Evolutionary conservation across 2,329 filamentous ascomycete genomes (phyloP).

Genomic region (Aureobasidium zeae): DNA sequence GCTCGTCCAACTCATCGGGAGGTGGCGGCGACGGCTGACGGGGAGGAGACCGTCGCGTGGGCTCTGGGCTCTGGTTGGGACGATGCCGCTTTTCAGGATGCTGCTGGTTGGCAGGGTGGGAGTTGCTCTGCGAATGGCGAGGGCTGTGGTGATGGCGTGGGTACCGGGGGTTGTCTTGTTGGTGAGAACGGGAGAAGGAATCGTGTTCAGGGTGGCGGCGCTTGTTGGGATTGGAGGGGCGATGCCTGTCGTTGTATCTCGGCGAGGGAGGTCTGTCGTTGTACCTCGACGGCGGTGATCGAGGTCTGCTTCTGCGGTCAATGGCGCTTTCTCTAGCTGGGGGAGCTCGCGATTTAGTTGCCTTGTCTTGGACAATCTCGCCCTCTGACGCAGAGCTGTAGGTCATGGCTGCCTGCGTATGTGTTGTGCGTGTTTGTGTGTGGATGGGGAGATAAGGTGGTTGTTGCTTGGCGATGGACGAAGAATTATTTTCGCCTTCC

Average conservation of each 20-base stretch:
- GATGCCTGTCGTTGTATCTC: constrained; percentile 41
- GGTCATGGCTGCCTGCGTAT: constrained; percentile 28
- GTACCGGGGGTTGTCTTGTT: constrained; percentile 41
- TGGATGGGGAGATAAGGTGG: not conserved
- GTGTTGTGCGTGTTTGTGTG: not conserved
- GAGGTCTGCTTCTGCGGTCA: constrained; percentile 82
- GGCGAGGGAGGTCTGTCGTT: constrained; percentile 28
- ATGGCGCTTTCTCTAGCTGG: constrained; percentile 68
- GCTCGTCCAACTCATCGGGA: constrained; percentile 32
- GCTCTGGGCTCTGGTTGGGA: constrained; percentile 17
- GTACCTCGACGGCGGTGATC: constrained; percentile 26
- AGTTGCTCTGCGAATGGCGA: not conserved
- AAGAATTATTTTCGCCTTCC: not conserved
- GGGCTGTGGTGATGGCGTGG: not conserved
- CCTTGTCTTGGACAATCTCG: constrained; percentile 81
- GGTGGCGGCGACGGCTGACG: constrained; percentile 24
- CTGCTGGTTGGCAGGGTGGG: not conserved
- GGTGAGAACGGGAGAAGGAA: constrained; percentile 40
- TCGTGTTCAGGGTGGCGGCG: constrained; percentile 53
- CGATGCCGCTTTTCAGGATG: constrained; percentile 15
- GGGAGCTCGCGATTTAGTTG: constrained; percentile 63
- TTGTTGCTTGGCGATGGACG: not conserved
- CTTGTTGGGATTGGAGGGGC: constrained; percentile 40
- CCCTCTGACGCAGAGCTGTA: constrained; percentile 65
- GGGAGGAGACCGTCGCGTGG: constrained; percentile 1